phyloP scores from a whole-genome alignment of 257 asterid genomes.

The Penstemon eatonii region DNA sequence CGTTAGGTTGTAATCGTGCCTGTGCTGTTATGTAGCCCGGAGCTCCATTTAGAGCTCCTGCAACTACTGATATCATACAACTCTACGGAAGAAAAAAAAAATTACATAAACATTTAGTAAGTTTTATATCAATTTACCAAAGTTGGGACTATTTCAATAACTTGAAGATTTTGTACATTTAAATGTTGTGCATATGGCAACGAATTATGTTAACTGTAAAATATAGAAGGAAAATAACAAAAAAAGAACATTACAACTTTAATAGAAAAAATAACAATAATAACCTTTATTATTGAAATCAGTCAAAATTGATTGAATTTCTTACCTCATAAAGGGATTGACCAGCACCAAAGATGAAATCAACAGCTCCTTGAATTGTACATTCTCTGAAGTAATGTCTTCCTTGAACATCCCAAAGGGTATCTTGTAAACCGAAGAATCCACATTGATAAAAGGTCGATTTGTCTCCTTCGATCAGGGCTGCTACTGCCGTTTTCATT shows the following conservation, averaged over 20 bases:
- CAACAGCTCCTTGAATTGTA: conserved; percentile 64
- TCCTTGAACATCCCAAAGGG: conserved; percentile 71
- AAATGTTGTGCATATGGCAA: not conserved
- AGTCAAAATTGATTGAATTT: not conserved
- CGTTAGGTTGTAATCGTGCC: conserved; percentile 29
- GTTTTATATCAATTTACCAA: not conserved
- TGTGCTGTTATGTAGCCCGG: conserved; percentile 77
- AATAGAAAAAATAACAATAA: no score
- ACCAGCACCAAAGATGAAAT: conserved; percentile 79
- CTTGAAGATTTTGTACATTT: not conserved
- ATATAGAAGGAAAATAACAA: not conserved
- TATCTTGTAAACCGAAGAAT: conserved; percentile 69
- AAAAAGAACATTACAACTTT: not conserved
- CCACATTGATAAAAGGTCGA: conserved; percentile 48
- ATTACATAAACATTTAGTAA: not conserved
- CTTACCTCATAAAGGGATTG: conserved; percentile 77
- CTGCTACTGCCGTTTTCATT: conserved; percentile 52
- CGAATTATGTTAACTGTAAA: not conserved
- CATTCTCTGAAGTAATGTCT: conserved; percentile 63
- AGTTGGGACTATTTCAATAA: not conserved
- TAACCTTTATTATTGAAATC: not conserved
- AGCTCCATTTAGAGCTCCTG: conserved; percentile 36
- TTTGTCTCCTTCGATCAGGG: conserved; percentile 55
- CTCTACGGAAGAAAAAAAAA: conserved; percentile 25
- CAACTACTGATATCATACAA: conserved; percentile 50